Base-by-base conservation (phyloP, 192 early-diverging fungal genomes). In the Linnemannia zychae region DNA sequence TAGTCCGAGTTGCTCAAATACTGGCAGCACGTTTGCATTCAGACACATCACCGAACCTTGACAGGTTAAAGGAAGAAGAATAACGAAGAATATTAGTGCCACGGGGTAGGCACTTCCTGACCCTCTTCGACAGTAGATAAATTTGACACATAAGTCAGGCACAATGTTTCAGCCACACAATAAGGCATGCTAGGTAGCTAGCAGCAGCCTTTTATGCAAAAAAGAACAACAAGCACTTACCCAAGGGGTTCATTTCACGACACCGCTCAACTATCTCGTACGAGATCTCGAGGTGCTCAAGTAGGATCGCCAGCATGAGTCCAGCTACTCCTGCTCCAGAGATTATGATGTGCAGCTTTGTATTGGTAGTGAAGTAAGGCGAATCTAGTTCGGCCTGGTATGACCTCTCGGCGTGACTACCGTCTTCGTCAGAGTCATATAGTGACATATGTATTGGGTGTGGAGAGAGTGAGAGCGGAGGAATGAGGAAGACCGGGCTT, bases 241-340 rank as follows among this genome's bases (percentile, higher is more conserved):
- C 67, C 11, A 40, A 69, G 17, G 67, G 36, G 11, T 69, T 69
- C 37, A 69, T 69, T 18, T 69, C 67, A n/a, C 38, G 34, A 40
- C 38, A 69, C 36, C 67, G 67, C 67, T 69, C 67, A 13, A 69
- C 9, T 20, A 69, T 69, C 67, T 69, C 67, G 33, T 69, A 69
- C 3, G 67, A 69, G 37, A 69, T 69, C 0, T 40, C 67, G n/a
- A 40, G 36, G n/a, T 36, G 36, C 67, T 69, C 67, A 40, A 69
- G 67, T 1, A 69, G 18, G 37, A 40, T 69, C 22, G 67, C 67
- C 4, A 69, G 67, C 67, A 69, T 69, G 20, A 69, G 22, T 22
- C 67, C 67, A 2, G 36, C 67, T 13, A 69, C 40, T 22, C 67
- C 67, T 12, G 67, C 67, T 40, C 67, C 67, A 17, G 67, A 69